phyloP scores from a whole-genome alignment of 495 filamentous ascomycete genomes.

The Xylaria flabelliformis region DNA sequence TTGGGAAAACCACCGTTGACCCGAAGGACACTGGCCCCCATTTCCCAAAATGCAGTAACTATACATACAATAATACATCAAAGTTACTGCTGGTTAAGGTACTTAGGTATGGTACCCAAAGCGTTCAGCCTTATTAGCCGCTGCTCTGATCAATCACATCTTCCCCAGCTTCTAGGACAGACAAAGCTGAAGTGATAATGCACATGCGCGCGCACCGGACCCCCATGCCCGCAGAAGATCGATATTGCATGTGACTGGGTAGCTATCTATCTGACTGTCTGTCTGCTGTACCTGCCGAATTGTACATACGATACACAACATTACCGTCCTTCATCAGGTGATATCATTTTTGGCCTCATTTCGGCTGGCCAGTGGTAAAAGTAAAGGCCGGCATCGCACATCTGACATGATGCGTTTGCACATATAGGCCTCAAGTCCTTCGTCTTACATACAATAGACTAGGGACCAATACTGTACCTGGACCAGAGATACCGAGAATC shows the following conservation, averaged over 20 bases:
- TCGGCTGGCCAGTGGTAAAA: neutral
- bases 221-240: neutral
- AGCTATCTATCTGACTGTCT: neutral
- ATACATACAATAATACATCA: neutral
- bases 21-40: neutral
- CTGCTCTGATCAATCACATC: conserved; percentile 9
- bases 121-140: conserved; percentile 8
- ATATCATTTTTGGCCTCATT: neutral
- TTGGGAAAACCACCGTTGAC: neutral
- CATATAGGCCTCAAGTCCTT: conserved; percentile 10
- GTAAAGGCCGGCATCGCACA: neutral
- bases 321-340: conserved; percentile 4
- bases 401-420: neutral
- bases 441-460: conserved; percentile 1
- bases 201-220: conserved; percentile 16
- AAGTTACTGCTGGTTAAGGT: neutral
- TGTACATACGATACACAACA: neutral
- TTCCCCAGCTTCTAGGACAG: conserved; percentile 23
- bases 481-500: conserved; percentile 3
- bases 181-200: conserved; percentile 25
- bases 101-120: neutral
- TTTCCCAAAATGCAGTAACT: neutral
- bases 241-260: neutral
- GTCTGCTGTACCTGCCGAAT: conserved; percentile 1
- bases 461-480: neutral